A percentile compares a stretch with the other conserved stretches of the same genome.
Conservation (phyloP, 1,284 basidiomycete genomes). For the Chalciporus sp. region DNA sequence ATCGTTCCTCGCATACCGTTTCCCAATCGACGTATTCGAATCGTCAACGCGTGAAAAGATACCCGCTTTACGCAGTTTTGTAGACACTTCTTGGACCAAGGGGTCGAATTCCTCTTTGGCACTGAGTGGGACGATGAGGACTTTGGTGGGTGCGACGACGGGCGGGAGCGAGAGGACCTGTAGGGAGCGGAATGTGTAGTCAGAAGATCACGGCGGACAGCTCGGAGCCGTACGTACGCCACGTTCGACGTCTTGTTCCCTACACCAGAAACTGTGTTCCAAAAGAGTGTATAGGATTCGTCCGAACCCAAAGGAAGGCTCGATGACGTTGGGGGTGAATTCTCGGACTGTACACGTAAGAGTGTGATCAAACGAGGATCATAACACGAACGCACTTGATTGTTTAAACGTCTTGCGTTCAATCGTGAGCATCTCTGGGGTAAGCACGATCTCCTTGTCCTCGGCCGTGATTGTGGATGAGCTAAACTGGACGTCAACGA, state of each 20-base stretch:
- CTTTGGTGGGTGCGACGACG: slow-evolving; percentile 94
- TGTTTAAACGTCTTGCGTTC: slow-evolving; percentile 90
- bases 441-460: slow-evolving; percentile 73
- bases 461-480: slow-evolving; percentile 56
- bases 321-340: slow-evolving; percentile 97
- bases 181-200: not conserved
- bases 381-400: slow-evolving; percentile 59
- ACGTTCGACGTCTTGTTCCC: slow-evolving; percentile 89
- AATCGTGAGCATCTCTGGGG: slow-evolving; percentile 78
- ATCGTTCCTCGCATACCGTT: slow-evolving; percentile 97
- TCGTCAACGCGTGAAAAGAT: slow-evolving; percentile 95
- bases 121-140: slow-evolving; percentile 95
- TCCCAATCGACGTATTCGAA: slow-evolving; percentile 93
- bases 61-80: slow-evolving; percentile 85
- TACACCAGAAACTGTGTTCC: slow-evolving; percentile 96
- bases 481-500: slow-evolving; percentile 34
- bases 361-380: slow-evolving; percentile 17
- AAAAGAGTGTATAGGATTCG: slow-evolving; percentile 94
- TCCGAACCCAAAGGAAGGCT: slow-evolving; percentile 97
- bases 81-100: slow-evolving; percentile 85
- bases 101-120: slow-evolving; percentile 85
- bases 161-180: slow-evolving; percentile 90
- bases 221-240: slow-evolving; percentile 58
- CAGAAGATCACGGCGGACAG: slow-evolving; percentile 1
- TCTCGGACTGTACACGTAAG: slow-evolving; percentile 71